Evolutionary conservation across 1,284 basidiomycete species (phyloP).

Genomic region (Fomitopsis schrenkii): DNA sequence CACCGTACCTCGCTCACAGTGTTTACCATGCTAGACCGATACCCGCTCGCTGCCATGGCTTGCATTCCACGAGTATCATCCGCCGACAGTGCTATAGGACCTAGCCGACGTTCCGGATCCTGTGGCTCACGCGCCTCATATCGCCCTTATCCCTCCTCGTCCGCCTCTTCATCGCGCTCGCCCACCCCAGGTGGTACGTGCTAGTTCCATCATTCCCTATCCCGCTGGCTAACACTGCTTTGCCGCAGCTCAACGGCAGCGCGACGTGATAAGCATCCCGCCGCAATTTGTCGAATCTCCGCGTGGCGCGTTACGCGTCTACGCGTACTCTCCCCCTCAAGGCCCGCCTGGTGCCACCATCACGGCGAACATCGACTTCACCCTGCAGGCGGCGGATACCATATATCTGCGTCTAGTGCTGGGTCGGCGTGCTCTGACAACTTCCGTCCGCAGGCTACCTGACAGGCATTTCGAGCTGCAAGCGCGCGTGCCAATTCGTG

Average conservation of each 20-base stretch:
- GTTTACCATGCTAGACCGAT: background rate
- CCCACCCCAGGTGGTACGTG: background rate
- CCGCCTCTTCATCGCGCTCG: background rate
- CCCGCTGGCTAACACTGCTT: background rate
- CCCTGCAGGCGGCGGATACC: conserved; percentile 39
- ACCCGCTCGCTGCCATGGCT: background rate
- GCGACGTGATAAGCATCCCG: background rate
- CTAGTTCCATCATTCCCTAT: background rate
- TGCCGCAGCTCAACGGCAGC: background rate
- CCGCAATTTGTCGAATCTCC: conserved; percentile 28
- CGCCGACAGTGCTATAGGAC: background rate
- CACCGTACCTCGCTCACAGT: background rate
- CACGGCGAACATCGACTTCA: conserved; percentile 57
- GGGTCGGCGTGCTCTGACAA: conserved; percentile 54
- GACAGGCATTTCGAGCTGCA: conserved; percentile 56
- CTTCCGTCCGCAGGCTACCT: conserved; percentile 39
- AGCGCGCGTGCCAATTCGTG: conserved; percentile 46
- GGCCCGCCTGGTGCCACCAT: conserved; percentile 56
- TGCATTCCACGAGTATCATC: background rate
- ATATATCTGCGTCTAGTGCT: conserved; percentile 66
- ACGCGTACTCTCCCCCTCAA: conserved; percentile 55
- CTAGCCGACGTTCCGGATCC: background rate
- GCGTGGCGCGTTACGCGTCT: conserved; percentile 53
- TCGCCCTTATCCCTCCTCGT: background rate
- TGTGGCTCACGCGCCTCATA: background rate